Evolutionary conservation across 352 stramenopile genomes (phyloP).

Genomic region (Globisporangium radiosum): DNA sequence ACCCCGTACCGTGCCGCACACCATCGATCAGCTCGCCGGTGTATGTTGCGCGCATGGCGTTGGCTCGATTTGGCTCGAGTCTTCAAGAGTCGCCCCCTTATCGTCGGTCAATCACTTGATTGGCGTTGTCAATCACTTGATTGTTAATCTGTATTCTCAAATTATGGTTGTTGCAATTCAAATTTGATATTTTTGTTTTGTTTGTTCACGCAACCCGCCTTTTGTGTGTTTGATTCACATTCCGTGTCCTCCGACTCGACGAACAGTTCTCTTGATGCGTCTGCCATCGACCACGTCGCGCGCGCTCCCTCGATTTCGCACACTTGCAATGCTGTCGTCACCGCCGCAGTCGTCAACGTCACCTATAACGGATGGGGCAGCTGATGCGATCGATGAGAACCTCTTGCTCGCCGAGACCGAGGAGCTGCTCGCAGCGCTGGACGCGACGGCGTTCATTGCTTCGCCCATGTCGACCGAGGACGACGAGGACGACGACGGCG

Average conservation of each 20-base stretch:
- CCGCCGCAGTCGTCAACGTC: neutral
- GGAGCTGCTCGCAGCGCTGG: conserved; percentile 13
- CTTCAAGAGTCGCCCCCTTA: neutral
- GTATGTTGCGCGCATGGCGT: conserved; percentile 42
- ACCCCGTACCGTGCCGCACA: conserved; percentile 44
- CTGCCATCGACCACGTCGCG: neutral
- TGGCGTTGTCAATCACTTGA: neutral
- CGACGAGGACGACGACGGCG: conserved; percentile 5
- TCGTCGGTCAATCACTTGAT: neutral
- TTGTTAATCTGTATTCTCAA: neutral
- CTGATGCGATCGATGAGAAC: conserved; percentile 14
- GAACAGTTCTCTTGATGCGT: too few species aligned
- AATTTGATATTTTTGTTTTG: too few species aligned
- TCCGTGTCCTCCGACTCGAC: too few species aligned
- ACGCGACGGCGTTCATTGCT: conserved; percentile 13
- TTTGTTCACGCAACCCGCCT: too few species aligned
- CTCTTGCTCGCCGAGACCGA: conserved; percentile 12
- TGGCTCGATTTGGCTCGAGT: neutral
- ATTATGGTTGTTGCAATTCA: too few species aligned
- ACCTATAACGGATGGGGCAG: neutral
- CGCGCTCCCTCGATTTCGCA: neutral
- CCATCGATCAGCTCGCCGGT: conserved; percentile 45
- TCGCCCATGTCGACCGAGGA: conserved; percentile 11
- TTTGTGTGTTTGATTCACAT: too few species aligned
- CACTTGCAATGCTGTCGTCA: neutral